phyloP scores from a whole-genome alignment of 2,329 filamentous ascomycete species.

The Fusarium sacchari region DNA sequence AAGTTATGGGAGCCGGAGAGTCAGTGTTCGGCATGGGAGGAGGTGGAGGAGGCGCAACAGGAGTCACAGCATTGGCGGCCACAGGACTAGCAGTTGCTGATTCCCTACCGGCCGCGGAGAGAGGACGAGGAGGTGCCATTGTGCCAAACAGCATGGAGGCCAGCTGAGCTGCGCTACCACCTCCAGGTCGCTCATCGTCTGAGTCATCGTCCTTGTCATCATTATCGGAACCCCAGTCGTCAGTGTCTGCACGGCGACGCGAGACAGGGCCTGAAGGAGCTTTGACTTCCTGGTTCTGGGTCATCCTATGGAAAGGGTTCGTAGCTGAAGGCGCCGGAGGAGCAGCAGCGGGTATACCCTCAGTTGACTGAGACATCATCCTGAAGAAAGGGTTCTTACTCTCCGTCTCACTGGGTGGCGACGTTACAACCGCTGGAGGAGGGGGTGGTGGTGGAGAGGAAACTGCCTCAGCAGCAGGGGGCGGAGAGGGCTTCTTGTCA shows the following conservation, averaged over 20 bases:
- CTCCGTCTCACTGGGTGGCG: slow-evolving; percentile 72
- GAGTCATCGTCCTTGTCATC: slow-evolving; percentile 61
- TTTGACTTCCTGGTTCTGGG: slow-evolving; percentile 72
- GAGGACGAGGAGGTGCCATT: slow-evolving; percentile 90
- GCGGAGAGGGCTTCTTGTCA: slow-evolving; percentile 62
- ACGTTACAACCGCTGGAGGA: slow-evolving; percentile 62
- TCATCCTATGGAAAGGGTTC: slow-evolving; percentile 93
- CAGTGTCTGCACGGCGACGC: slow-evolving; percentile 69
- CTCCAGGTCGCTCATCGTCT: slow-evolving; percentile 79
- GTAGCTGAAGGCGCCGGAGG: slow-evolving; percentile 63
- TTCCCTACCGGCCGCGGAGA: slow-evolving; percentile 84
- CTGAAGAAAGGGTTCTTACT: slow-evolving; percentile 96
- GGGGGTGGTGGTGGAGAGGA: slow-evolving; percentile 48
- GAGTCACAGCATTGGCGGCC: slow-evolving; percentile 53
- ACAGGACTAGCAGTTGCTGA: slow-evolving; percentile 54
- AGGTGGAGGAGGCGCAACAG: slow-evolving; percentile 51
- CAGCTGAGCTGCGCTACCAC: slow-evolving; percentile 87
- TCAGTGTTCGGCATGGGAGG: slow-evolving; percentile 47
- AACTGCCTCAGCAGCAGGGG: slow-evolving; percentile 53
- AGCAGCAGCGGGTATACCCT: slow-evolving; percentile 56
- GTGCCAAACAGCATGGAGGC: slow-evolving; percentile 96
- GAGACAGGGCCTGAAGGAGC: slow-evolving; percentile 59
- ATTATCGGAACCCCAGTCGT: slow-evolving; percentile 83
- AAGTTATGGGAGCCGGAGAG: slow-evolving; percentile 40
- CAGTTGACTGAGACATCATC: slow-evolving; percentile 79